Conservation (phyloP, 2,329 filamentous ascomycete species). For the Ceratocystis harringtonii region DNA sequence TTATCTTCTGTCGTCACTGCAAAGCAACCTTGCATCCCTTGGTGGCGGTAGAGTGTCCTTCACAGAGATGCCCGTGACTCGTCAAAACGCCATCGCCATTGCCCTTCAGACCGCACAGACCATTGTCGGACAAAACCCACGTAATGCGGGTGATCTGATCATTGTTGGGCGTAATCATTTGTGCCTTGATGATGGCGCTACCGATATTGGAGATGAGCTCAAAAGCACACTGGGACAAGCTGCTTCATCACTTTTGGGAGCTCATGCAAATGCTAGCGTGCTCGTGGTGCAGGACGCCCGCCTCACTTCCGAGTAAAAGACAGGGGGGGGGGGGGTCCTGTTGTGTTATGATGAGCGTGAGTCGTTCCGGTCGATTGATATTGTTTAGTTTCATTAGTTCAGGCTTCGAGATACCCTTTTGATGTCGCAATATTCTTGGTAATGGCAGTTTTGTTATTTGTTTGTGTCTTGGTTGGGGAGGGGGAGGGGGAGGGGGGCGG, state of each 20-base stretch:
- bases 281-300: slow-evolving; percentile 12
- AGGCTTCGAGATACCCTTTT: slow-evolving; percentile 3
- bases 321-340: not conserved
- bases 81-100: not conserved
- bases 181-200: slow-evolving; percentile 5
- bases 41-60: slow-evolving; percentile 8
- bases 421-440: not conserved
- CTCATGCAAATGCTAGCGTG: slow-evolving; percentile 10
- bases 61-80: slow-evolving; percentile 11
- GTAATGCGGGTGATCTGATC: slow-evolving; percentile 14
- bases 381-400: not conserved
- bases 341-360: not conserved
- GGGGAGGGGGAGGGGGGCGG: too few species aligned
- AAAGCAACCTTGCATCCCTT: slow-evolving; percentile 8
- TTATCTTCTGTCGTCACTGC: slow-evolving; percentile 10
- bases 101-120: not conserved
- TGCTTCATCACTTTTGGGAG: slow-evolving; percentile 6
- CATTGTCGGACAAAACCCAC: slow-evolving; percentile 12
- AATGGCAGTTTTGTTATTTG: not conserved
- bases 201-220: slow-evolving; percentile 13
- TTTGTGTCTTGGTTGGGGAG: not conserved
- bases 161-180: slow-evolving; percentile 12
- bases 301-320: not conserved
- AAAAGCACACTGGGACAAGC: slow-evolving; percentile 13
- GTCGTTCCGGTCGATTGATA: not conserved